phyloP scores from a whole-genome alignment of 2,329 filamentous ascomycete species.

The Penicillium sp. region DNA sequence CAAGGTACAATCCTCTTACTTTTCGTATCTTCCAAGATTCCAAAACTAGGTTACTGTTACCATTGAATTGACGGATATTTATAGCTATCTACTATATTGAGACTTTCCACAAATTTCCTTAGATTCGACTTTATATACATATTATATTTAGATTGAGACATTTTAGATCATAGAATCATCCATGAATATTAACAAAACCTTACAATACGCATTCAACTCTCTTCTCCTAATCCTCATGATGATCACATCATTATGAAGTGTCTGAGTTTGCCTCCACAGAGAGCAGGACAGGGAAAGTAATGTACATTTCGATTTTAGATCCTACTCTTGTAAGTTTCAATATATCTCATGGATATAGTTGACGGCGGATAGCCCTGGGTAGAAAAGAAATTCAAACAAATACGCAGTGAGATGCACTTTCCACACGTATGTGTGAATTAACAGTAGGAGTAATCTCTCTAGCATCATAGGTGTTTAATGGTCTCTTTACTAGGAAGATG shows the following conservation, averaged over 20 bases:
- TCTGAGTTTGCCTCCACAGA: too few relatives aligned
- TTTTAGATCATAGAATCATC: neutral
- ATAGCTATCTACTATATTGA: neutral
- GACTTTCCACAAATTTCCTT: too few relatives aligned
- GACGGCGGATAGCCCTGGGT: neutral
- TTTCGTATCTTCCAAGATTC: neutral
- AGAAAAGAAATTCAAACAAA: neutral
- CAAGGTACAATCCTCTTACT: neutral
- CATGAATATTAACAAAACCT: neutral
- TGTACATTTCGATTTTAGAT: neutral
- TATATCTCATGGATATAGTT: neutral
- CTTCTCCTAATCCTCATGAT: neutral
- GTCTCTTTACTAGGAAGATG: neutral
- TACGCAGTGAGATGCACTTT: too few relatives aligned
- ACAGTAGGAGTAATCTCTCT: neutral
- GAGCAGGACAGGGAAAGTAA: too few relatives aligned
- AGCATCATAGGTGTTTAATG: neutral
- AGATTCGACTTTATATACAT: neutral
- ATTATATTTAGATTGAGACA: too few relatives aligned
- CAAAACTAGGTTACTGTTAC: neutral
- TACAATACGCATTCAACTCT: neutral
- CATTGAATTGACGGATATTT: neutral
- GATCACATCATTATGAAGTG: too few relatives aligned
- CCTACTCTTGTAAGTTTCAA: neutral
- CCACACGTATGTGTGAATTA: neutral